Evolutionary conservation across 1,284 basidiomycete species (phyloP).

Genomic region (Abortiporus biennis): DNA sequence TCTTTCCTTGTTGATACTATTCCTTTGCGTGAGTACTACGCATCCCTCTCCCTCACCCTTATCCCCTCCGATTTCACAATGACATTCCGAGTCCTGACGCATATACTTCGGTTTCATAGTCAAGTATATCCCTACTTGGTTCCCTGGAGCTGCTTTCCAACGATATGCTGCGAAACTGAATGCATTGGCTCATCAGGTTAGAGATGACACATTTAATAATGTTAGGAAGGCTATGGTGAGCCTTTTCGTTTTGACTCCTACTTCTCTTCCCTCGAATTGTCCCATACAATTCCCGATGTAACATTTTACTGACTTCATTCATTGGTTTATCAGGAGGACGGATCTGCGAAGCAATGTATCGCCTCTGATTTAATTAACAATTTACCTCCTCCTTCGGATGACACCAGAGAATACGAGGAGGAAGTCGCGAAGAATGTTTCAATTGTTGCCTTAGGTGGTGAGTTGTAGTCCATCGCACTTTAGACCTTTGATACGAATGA

Average conservation of each 20-base stretch:
- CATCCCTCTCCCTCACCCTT: too few species aligned
- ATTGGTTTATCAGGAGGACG: neutral
- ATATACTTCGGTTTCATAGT: too few species aligned
- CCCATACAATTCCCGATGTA: too few species aligned
- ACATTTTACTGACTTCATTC: too few species aligned
- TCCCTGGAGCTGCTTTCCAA: constrained; percentile 30
- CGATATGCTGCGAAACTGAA: constrained; percentile 48
- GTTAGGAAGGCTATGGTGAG: neutral
- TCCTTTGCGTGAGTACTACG: too few species aligned
- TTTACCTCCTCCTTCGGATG: neutral
- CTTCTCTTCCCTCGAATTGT: too few species aligned
- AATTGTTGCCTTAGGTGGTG: neutral
- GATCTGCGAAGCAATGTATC: neutral
- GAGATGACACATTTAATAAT: neutral
- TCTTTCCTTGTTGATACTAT: too few species aligned
- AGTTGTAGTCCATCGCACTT: neutral
- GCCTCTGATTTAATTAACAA: neutral
- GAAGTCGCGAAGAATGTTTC: neutral
- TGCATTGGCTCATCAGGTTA: neutral
- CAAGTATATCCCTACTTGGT: constrained; percentile 27
- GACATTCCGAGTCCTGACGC: too few species aligned
- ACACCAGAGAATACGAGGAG: neutral
- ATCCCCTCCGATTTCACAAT: too few species aligned
- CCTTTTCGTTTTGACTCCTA: neutral
- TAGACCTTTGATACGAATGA: neutral